Evolutionary conservation across 2,329 filamentous ascomycete genomes (phyloP).

Genomic region (Cryphonectria naterciae): DNA sequence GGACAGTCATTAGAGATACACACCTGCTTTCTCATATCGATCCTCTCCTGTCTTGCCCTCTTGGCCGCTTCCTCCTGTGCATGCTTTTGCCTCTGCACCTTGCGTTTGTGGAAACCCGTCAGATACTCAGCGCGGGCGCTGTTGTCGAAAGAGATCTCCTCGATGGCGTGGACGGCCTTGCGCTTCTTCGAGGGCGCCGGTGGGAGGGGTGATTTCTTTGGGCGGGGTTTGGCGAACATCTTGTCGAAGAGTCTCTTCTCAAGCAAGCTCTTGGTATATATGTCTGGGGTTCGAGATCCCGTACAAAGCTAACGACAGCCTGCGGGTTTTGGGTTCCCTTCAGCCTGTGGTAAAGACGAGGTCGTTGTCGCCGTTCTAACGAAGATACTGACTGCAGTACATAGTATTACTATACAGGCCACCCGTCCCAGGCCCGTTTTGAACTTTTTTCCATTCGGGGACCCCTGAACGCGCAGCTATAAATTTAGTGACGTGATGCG

Average conservation of each 20-base stretch:
- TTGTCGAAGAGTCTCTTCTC: neutral
- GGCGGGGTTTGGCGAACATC: slow-evolving; percentile 61
- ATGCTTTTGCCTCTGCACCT: slow-evolving; percentile 79
- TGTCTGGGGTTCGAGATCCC: neutral
- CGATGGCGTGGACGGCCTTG: slow-evolving; percentile 63
- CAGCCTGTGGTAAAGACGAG: neutral
- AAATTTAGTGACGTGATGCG: slow-evolving; percentile 27
- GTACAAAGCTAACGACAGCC: neutral
- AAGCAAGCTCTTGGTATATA: neutral
- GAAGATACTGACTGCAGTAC: neutral
- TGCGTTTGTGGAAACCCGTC: slow-evolving; percentile 96
- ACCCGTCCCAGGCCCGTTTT: slow-evolving; percentile 13
- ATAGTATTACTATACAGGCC: neutral
- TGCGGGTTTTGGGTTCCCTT: neutral
- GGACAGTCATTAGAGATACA: slow-evolving; percentile 30
- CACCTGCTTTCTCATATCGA: slow-evolving; percentile 77
- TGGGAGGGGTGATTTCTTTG: slow-evolving; percentile 61
- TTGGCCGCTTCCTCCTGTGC: slow-evolving; percentile 82
- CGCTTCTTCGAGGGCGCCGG: slow-evolving; percentile 69
- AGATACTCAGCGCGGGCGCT: slow-evolving; percentile 82
- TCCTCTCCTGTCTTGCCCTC: slow-evolving; percentile 76
- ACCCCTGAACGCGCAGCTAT: slow-evolving; percentile 29
- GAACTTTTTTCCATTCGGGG: slow-evolving; percentile 17
- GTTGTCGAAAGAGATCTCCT: slow-evolving; percentile 85
- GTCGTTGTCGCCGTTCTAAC: neutral